Conservation (phyloP, 768 basidiomycete species). For the Leccinum rimulosum region DNA sequence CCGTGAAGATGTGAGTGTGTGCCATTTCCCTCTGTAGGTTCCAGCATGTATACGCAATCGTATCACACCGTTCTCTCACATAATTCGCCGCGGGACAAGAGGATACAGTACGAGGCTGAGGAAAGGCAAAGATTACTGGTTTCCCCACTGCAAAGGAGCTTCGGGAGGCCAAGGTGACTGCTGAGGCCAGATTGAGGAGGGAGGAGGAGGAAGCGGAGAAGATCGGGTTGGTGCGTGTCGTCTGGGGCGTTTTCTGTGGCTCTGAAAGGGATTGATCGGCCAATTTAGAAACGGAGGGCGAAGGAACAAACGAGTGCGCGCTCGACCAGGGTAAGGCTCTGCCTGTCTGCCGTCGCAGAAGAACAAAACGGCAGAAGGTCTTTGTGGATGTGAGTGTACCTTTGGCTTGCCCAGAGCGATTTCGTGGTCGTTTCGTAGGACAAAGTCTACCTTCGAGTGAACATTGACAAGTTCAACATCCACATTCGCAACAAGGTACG, state of each 20-base stretch:
- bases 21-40: no score
- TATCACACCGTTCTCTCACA: constrained; percentile 79
- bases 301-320: constrained; percentile 45
- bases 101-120: constrained; percentile 76
- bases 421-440: constrained; percentile 44
- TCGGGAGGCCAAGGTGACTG: constrained; percentile 67
- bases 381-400: constrained; percentile 50
- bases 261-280: constrained; percentile 18
- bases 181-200: constrained; percentile 57
- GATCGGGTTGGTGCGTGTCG: constrained; percentile 56
- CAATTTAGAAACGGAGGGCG: constrained; percentile 59
- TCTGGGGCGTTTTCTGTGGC: background rate
- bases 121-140: constrained; percentile 67
- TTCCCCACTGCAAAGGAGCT: constrained; percentile 82
- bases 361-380: constrained; percentile 35
- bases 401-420: background rate
- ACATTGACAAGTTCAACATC: constrained; percentile 83
- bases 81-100: constrained; percentile 75
- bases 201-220: constrained; percentile 67
- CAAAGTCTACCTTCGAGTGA: constrained; percentile 77
- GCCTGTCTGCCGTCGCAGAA: constrained; percentile 35
- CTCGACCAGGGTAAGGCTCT: constrained; percentile 51
- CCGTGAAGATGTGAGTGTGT: no score
- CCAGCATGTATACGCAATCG: constrained; percentile 50
- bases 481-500: constrained; percentile 83